Conservation (phyloP, 2,329 filamentous ascomycete genomes). For the Saccharata proteae region DNA sequence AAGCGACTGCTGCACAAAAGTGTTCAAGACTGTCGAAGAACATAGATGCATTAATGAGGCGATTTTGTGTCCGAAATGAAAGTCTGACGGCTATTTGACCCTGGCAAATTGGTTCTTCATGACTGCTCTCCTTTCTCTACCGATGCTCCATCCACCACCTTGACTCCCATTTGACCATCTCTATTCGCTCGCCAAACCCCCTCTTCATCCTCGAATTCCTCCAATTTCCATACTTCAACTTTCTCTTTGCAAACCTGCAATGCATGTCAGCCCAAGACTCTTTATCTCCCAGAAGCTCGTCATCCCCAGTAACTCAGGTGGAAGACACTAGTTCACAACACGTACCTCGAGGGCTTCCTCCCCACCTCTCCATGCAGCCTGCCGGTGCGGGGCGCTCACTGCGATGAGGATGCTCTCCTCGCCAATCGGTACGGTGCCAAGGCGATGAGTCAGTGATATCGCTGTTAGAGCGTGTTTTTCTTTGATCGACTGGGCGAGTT, state of each 20-base stretch:
- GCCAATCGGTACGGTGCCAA: conserved; percentile 77
- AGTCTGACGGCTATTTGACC: too few species aligned
- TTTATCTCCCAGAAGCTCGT: too few species aligned
- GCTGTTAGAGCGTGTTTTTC: conserved; percentile 54
- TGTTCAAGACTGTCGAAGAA: too few species aligned
- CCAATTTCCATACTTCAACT: conserved; percentile 91
- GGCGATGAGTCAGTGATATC: conserved; percentile 70
- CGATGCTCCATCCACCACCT: conserved; percentile 21
- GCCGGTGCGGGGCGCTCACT: conserved; percentile 70
- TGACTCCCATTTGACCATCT: conserved; percentile 52
- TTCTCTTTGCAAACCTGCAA: conserved; percentile 71
- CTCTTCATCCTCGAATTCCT: conserved; percentile 69
- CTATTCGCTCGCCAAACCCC: conserved; percentile 78
- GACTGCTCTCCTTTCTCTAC: background rate
- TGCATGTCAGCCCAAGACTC: too few species aligned
- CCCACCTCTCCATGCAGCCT: conserved; percentile 74
- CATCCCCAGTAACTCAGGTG: too few species aligned
- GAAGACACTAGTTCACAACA: too few species aligned
- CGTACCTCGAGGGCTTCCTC: conserved; percentile 84
- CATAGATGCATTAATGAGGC: too few species aligned
- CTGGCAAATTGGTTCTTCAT: background rate
- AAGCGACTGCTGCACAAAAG: too few species aligned
- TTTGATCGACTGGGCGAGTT: conserved; percentile 47
- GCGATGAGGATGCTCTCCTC: conserved; percentile 90
- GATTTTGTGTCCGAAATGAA: too few species aligned